Base-by-base conservation (phyloP, 2,329 filamentous ascomycete genomes). In the Alternaria novae-zelandiae region DNA sequence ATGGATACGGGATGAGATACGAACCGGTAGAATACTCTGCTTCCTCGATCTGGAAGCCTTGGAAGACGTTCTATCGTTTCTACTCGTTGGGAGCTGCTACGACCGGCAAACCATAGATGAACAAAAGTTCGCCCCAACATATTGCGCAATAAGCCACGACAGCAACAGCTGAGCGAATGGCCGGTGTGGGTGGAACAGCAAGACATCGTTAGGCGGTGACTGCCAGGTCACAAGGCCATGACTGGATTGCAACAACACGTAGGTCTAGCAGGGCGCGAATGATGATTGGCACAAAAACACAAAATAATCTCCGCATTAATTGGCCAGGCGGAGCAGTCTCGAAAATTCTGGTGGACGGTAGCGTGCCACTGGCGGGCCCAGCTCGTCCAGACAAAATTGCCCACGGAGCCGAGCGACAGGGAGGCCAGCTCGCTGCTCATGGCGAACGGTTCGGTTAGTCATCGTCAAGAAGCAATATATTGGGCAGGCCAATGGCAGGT, bases 261-360 rank as follows among this genome's bases (percentile, higher is more conserved):
- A 61, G 66, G 46, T 55, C 57, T 44, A 64, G 43, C 58, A 63
- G 56, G 68, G 65, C 50, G 68, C 49, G 66, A 61, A 62, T 63
- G 53, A 59, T 74, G 74, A 78, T 76, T 78, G 77, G 75, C 71
- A 66, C 58, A 28, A 66, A 50, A 55, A 54, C 49, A 49, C 21
- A 55, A 68, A 74, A 77, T 75, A 76, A 75, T 75, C 61, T 72
- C 68, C 73, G 72, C 67, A 57, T 53, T 68, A 44, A 78, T 78
- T 78, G 72, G 74, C 71, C 70, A 70, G 72, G 45, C 23, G 67
- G 65, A 61, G 70, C 67, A 70, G 59, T 74, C 64, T 75, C 54
- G 71, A 79, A 76, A 75, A 75, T 68, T 73, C 70, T 73, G 61
- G 64, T 50, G 61, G 68, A 58, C 64, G 68, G 61, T 69, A 71